A percentile compares a stretch with the other conserved stretches of the same genome.
Conservation (phyloP, 495 filamentous ascomycete species). For the Cercophora newfieldiana region DNA sequence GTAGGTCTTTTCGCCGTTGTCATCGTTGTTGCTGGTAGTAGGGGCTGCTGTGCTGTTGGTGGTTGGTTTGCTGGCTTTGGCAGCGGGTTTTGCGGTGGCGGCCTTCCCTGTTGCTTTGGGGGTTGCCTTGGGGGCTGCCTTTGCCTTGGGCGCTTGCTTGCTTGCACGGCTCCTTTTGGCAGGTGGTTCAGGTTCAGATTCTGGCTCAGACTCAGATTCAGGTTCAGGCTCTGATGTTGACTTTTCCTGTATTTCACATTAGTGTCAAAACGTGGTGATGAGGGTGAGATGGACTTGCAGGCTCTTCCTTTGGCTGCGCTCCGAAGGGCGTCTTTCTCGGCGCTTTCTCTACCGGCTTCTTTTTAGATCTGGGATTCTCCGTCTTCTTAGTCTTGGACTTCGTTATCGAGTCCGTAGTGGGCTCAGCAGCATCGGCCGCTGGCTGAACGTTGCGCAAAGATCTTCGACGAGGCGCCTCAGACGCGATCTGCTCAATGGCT, state of each 20-base stretch:
- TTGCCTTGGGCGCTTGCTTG: constrained; percentile 6
- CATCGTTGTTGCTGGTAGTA: not conserved
- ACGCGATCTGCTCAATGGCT: constrained; percentile 9
- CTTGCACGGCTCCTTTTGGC: constrained; percentile 9
- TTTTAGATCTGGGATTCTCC: not conserved
- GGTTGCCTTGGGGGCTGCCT: not conserved
- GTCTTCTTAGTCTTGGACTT: not conserved
- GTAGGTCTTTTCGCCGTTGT: constrained; percentile 50
- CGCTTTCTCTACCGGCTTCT: not conserved
- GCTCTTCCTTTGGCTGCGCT: not conserved
- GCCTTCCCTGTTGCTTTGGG: not conserved
- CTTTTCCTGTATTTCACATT: not conserved
- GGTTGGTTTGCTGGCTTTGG: not conserved
- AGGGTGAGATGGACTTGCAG: not conserved
- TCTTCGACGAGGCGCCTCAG: constrained; percentile 22
- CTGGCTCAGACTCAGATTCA: constrained; percentile 3
- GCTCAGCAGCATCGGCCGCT: not conserved
- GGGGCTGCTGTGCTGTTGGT: not conserved
- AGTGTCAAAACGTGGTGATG: not conserved
- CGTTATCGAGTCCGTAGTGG: not conserved
- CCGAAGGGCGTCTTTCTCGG: not conserved
- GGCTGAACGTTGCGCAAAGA: constrained; percentile 21
- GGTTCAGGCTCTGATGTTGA: constrained; percentile 7
- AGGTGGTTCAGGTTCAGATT: constrained; percentile 11
- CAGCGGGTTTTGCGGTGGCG: not conserved